These are phyloP conservation scores for Populus alba DNA, from an alignment of 345 rosid genomes.

Conservation along the genomic window DNA sequence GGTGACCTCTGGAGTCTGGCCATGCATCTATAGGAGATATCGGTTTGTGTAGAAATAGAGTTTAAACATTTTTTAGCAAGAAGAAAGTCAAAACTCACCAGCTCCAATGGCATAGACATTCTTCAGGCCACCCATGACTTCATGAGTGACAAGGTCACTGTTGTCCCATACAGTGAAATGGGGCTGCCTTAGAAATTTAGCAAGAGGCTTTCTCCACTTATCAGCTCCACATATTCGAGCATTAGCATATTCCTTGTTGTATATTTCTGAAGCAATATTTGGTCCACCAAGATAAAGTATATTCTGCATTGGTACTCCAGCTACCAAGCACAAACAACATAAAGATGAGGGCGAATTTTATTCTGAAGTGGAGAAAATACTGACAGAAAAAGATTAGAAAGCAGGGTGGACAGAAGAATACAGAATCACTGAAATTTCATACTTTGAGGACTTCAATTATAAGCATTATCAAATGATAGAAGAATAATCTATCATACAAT, in stretches of 20 bases:
- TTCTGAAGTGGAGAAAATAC: background rate
- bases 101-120: conserved; percentile 99
- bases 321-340: conserved; percentile 33
- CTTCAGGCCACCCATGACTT: conserved; percentile 98
- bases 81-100: conserved; percentile 43
- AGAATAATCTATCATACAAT: background rate
- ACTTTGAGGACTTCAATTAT: background rate
- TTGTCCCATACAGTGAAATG: conserved; percentile 97
- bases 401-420: background rate
- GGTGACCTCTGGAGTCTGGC: background rate
- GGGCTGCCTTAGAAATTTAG: conserved; percentile 84
- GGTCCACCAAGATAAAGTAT: conserved; percentile 97
- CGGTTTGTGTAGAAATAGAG: background rate
- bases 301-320: conserved; percentile 75
- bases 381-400: background rate
- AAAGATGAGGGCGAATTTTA: background rate
- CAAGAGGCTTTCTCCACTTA: conserved; percentile 90
- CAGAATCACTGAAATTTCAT: background rate
- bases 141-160: conserved; percentile 95
- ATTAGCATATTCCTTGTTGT: conserved; percentile 92
- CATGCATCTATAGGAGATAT: background rate
- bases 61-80: background rate
- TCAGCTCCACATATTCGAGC: conserved; percentile 95
- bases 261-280: conserved; percentile 92
- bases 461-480: background rate